Percentiles rank a stretch among this genome's conserved stretches.
phyloP scores from a whole-genome alignment of 2,329 filamentous ascomycete genomes.

The Cercospora citrullina region DNA sequence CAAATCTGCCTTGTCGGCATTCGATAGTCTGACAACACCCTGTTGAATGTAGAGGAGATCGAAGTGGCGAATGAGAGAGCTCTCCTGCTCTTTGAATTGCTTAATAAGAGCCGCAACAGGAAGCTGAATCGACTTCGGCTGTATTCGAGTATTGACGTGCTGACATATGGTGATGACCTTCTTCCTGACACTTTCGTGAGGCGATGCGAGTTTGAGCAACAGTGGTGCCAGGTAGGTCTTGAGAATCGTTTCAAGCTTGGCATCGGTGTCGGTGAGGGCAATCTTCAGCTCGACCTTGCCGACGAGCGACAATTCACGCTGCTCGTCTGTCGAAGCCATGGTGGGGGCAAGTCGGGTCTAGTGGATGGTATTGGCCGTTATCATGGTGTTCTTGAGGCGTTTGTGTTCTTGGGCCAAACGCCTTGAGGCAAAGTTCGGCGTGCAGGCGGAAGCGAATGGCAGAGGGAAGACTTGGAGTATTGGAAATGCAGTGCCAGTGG shows the following conservation, averaged over 20 bases:
- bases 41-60: conserved; percentile 89
- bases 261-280: conserved; percentile 77
- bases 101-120: conserved; percentile 82
- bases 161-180: conserved; percentile 73
- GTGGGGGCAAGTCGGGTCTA: conserved; percentile 1
- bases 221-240: conserved; percentile 77
- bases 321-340: conserved; percentile 45
- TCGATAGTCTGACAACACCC: conserved; percentile 64
- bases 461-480: not conserved
- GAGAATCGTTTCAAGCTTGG: conserved; percentile 75
- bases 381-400: too few relatives aligned
- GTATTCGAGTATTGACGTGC: conserved; percentile 67
- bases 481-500: not conserved
- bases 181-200: conserved; percentile 74
- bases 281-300: conserved; percentile 85
- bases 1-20: conserved; percentile 66
- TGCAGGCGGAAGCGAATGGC: too few relatives aligned
- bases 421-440: too few relatives aligned
- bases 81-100: conserved; percentile 79
- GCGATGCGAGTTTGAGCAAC: conserved; percentile 81
- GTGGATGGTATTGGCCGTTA: not conserved
- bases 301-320: conserved; percentile 77
- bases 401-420: too few relatives aligned
- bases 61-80: conserved; percentile 77
- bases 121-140: conserved; percentile 66